These are phyloP conservation scores for Xylaria sp. DNA, from an alignment of 2,329 filamentous ascomycete species.

Conservation along the genomic window DNA sequence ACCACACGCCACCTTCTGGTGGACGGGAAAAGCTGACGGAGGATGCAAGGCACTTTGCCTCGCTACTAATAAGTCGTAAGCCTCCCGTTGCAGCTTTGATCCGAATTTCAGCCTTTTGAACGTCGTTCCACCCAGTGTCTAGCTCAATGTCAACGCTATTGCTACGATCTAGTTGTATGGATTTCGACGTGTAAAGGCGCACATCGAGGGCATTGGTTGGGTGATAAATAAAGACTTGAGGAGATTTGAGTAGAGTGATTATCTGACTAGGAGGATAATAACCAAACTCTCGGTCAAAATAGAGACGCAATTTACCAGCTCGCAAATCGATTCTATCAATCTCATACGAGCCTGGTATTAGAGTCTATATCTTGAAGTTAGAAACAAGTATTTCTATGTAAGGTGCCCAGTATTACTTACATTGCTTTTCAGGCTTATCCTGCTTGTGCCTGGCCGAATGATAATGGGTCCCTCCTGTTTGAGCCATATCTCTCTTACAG, in stretches of 20 bases:
- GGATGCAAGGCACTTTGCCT: constrained; percentile 57
- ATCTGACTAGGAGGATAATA: constrained; percentile 55
- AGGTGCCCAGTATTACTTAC: constrained; percentile 40
- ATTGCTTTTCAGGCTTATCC: constrained; percentile 52
- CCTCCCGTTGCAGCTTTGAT: constrained; percentile 70
- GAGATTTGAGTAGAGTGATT: constrained; percentile 59
- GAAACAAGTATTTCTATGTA: constrained; percentile 27
- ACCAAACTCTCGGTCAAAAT: constrained; percentile 65
- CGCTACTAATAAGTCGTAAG: constrained; percentile 65
- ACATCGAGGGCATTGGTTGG: constrained; percentile 71
- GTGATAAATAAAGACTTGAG: constrained; percentile 76
- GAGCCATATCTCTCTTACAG: constrained; percentile 71
- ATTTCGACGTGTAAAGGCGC: constrained; percentile 67
- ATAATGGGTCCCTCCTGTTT: constrained; percentile 53
- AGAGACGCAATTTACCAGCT: constrained; percentile 67
- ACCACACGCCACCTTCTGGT: constrained; percentile 60
- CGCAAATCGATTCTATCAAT: constrained; percentile 74
- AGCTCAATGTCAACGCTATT: constrained; percentile 78
- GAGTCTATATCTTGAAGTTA: constrained; percentile 56
- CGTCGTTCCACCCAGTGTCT: constrained; percentile 74
- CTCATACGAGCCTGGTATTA: constrained; percentile 74
- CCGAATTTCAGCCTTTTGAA: constrained; percentile 63
- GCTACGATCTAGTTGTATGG: constrained; percentile 79
- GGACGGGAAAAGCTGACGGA: constrained; percentile 52
- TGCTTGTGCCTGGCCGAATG: constrained; percentile 61